Percentiles rank a stretch among this genome's conserved stretches.
phyloP scores from a whole-genome alignment of 352 stramenopile genomes.

The Phytophthora cajani region DNA sequence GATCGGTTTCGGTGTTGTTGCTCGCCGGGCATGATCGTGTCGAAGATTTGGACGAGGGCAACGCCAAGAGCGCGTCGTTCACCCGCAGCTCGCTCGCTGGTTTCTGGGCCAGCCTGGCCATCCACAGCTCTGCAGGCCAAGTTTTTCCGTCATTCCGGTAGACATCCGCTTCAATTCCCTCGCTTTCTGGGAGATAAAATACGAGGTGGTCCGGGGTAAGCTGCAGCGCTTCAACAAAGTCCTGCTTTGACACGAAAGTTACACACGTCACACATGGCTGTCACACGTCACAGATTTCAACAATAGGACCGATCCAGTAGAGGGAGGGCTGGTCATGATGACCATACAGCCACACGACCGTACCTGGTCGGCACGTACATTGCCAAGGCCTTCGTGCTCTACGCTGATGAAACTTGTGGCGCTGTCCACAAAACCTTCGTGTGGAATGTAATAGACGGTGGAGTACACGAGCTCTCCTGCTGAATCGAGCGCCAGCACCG shows the following conservation, averaged over 20 bases:
- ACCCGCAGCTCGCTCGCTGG: conserved; percentile 52
- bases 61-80: conserved; percentile 56
- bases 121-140: not conserved
- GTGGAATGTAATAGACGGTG: conserved; percentile 72
- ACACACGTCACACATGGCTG: conserved; percentile 29
- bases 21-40: conserved; percentile 15
- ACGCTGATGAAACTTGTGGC: conserved; percentile 42
- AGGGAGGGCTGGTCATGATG: conserved; percentile 3
- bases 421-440: conserved; percentile 37
- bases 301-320: conserved; percentile 2
- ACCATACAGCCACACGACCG: conserved; percentile 1
- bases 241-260: conserved; percentile 24
- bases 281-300: conserved; percentile 32
- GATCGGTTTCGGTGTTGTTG: conserved; percentile 36
- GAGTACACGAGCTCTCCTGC: conserved; percentile 47
- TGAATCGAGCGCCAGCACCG: conserved; percentile 57
- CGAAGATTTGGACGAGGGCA: conserved; percentile 15
- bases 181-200: conserved; percentile 35
- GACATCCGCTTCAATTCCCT: not conserved
- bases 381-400: conserved; percentile 38
- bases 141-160: not conserved
- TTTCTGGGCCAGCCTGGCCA: conserved; percentile 45
- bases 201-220: conserved; percentile 62
- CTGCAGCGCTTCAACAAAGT: conserved; percentile 36
- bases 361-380: conserved; percentile 29